Percentiles rank a stretch among this genome's conserved stretches.
Evolutionary conservation across 257 asterid genomes (phyloP).

Genomic region (Solanum corneliomulleri): DNA sequence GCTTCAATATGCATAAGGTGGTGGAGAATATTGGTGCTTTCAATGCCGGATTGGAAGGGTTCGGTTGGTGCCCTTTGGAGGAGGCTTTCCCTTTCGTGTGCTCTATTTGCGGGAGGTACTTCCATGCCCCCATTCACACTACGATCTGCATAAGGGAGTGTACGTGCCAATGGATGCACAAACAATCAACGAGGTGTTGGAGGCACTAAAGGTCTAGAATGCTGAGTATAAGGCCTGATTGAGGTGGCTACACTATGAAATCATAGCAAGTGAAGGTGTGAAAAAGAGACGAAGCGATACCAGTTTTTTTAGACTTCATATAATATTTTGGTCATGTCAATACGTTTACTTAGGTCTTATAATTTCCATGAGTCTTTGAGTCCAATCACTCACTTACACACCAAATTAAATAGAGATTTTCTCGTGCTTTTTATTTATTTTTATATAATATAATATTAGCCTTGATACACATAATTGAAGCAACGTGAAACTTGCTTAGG

Average conservation of each 20-base stretch:
- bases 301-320: background rate
- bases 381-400: background rate
- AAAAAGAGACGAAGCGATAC: background rate
- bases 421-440: background rate
- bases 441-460: background rate
- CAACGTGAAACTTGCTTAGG: background rate
- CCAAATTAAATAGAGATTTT: background rate
- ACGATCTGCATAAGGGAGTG: too few relatives aligned
- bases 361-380: background rate
- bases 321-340: background rate
- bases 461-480: background rate
- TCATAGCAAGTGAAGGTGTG: background rate
- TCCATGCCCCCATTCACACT: too few relatives aligned
- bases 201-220: too few relatives aligned
- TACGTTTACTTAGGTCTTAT: background rate
- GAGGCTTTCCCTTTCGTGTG: too few relatives aligned
- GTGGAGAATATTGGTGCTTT: too few relatives aligned
- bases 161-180: too few relatives aligned
- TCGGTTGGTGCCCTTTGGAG: too few relatives aligned
- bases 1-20: too few relatives aligned
- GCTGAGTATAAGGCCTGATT: too few relatives aligned
- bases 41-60: too few relatives aligned
- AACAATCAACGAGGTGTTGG: too few relatives aligned
- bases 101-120: too few relatives aligned
- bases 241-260: background rate